Evolutionary conservation across 805 yeast species (phyloP), one percentile per base, ranked within the genome.

Genomic region (Candida ulmi): DNA sequence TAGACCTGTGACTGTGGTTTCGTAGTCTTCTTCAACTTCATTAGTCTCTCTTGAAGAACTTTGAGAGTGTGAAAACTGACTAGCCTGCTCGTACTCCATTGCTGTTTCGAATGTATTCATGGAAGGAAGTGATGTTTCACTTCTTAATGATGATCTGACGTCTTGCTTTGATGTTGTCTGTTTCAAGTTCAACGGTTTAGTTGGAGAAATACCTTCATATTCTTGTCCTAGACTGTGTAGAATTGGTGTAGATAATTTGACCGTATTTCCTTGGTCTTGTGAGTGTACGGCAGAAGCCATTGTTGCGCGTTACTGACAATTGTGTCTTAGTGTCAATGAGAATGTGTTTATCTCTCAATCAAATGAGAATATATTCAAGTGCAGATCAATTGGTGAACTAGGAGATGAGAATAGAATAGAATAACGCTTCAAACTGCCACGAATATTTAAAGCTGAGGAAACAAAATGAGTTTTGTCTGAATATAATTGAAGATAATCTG

Each of bases 181-280:
- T 33, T 35, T 44, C 37, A 47, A 38, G 30, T 51, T 50, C 37
- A 54, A 36, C 13, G 59, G 59, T 38, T 52, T 37, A 5, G 57
- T 54, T 2, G 59, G 59, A 4, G 59, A 51, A 11, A 53, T 43
- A 17, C 37, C 54, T 17, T 33, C 40, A 13, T 42, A 42, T 30
- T 37, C 40, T n/a, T 25, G 11, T 15, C 31, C 11, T 8, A 16
- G 17, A 13, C 15, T 30, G 16, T 17, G 11, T 18, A 42, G 30
- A 12, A 24, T 42, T n/a, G 47, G 47, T 8, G 47, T 43, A 28
- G 29, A 37, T 7, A 38, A 17, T 17, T 40, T 35, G 11, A 33
- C 28, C 31, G 31, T 5, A 16, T 17, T 28, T 15, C 9, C 8
- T 11, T 28, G 18, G 8, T 29, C 19, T 6, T 17, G 17, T 29